Evolutionary conservation across 345 rosid genomes (phyloP), one percentile per base, ranked within the genome.

Genomic region (Melaleuca quinquenervia): DNA sequence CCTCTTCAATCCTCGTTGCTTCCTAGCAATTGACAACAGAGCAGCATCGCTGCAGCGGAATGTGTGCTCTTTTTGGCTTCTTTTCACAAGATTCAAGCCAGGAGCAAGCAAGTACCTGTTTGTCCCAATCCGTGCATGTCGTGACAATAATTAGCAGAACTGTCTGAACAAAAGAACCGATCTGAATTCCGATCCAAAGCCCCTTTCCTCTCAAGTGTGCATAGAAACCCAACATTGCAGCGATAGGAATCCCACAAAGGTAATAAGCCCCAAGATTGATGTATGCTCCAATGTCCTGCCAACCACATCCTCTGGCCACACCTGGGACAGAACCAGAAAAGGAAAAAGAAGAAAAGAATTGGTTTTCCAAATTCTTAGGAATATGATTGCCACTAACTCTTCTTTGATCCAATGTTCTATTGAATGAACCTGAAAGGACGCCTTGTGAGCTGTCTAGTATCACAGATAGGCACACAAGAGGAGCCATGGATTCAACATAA

Each of bases 271-370:
- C 96, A 8, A 94, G 88, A 83, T 93, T 95, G 26, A 93, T 87
- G 62, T 90, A 93, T 3, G 92, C 96, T 82, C 94, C 96, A 32
- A 91, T 89, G 52, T 90, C 84, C 87, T 95, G 96, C 96, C 96
- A 91, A 7, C 98, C 95, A 51, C 90, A 52, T 76, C 96, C 98
- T 87, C 96, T 93, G 5, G 94, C 95, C 49, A 93, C 85, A 50
- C 96, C 98, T 92, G 86, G 48, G 26, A 70, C 78, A 36, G 78
- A 70, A 70, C 78, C 78, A 76, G 15, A 87, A n/a, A 44, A 48
- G 50, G 0, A 20, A 60, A 51, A 60, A 84, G 5, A 41, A 60
- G 49, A 41, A 48, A 75, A 26, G 26, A 2, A 22, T 36, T 29
- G 10, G 22, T 1, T 70, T 22, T 54, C 60, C 60, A 54, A 54